These are phyloP conservation scores for Amylocarpus encephaloides DNA, from an alignment of 2,329 filamentous ascomycete species.

Conservation along the genomic window DNA sequence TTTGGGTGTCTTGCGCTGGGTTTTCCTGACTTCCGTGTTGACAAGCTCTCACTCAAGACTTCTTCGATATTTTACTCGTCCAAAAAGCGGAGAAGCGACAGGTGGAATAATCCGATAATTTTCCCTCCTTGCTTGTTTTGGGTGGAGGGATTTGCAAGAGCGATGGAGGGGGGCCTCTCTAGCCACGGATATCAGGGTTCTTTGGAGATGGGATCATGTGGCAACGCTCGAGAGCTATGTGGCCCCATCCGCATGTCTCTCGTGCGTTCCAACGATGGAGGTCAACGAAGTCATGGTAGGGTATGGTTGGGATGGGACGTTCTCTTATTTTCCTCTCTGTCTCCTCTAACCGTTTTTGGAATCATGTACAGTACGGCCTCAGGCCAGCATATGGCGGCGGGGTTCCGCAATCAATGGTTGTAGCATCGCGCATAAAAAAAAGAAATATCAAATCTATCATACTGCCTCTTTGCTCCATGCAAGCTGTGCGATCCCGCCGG, in stretches of 20 bases:
- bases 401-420: neutral
- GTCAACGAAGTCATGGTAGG: neutral
- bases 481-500: no score
- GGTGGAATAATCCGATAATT: conserved; percentile 26
- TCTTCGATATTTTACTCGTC: conserved; percentile 10
- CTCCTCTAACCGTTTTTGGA: neutral
- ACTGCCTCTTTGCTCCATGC: neutral
- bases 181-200: no score
- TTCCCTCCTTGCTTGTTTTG: conserved; percentile 6
- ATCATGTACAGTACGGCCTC: neutral
- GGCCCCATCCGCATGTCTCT: neutral
- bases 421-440: neutral
- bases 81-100: conserved; percentile 19
- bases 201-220: neutral
- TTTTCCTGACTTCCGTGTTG: conserved; percentile 14
- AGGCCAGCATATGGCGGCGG: neutral
- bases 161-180: no score
- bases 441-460: neutral
- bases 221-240: neutral
- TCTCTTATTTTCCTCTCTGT: neutral
- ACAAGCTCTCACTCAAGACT: conserved; percentile 11
- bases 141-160: neutral
- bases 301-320: neutral
- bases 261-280: neutral
- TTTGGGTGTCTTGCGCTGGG: conserved; percentile 28